Evolutionary conservation across 306 rosid species (phyloP).

Genomic region (Oemleria cerasiformis): DNA sequence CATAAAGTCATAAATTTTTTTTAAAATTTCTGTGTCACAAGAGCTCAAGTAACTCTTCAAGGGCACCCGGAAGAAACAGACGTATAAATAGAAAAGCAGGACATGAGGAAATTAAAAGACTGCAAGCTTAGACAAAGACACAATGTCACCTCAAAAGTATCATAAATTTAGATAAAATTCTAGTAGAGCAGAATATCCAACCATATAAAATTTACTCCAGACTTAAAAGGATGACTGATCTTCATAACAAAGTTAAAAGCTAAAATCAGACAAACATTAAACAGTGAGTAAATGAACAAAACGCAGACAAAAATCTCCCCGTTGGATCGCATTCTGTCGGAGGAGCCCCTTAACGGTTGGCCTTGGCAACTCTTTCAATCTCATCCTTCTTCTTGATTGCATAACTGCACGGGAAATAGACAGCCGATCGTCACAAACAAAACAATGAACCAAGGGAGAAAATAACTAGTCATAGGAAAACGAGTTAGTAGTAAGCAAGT

Average conservation of each 20-base stretch:
- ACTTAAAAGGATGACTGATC: not conserved
- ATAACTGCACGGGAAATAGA: slow-evolving; percentile 29
- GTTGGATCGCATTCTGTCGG: not conserved
- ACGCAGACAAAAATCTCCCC: slow-evolving; percentile 13
- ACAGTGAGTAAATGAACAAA: not conserved
- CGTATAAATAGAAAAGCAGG: too few relatives aligned
- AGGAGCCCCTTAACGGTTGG: slow-evolving; percentile 39
- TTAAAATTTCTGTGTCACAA: too few relatives aligned
- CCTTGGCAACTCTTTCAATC: slow-evolving; percentile 56
- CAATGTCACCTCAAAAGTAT: too few relatives aligned
- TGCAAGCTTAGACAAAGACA: too few relatives aligned
- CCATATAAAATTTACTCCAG: not conserved
- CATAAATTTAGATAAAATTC: too few relatives aligned
- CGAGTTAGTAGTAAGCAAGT: not conserved
- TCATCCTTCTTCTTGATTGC: slow-evolving; percentile 59
- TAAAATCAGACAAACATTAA: not conserved
- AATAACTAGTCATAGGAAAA: not conserved
- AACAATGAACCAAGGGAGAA: not conserved
- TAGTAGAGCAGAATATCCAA: too few relatives aligned
- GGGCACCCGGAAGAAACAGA: too few relatives aligned
- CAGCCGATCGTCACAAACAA: not conserved
- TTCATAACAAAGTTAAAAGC: not conserved
- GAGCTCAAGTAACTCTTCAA: too few relatives aligned
- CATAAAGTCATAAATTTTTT: too few relatives aligned
- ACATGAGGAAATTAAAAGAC: too few relatives aligned